Base-by-base conservation (phyloP, 176 grass and related monocot species). In the Avena sativa region DNA sequence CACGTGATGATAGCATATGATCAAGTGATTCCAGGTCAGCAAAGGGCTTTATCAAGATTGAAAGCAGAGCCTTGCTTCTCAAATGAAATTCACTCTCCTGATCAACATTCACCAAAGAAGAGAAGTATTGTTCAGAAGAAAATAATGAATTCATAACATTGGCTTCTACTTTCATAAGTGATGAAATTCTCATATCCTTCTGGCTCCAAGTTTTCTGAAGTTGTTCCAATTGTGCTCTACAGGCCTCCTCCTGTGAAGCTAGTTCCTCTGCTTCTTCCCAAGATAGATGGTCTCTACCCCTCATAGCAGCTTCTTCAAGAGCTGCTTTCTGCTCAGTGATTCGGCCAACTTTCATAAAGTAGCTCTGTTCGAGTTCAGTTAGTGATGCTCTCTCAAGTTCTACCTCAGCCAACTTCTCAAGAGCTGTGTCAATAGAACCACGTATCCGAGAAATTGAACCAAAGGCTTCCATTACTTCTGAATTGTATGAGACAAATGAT, bases 221-320 rank as follows among this genome's bases (percentile, higher is more conserved):
- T 81, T 94, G 93, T 38, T 98, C 92, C 84, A 98, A 87, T 82
- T 98, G 86, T 87, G 92, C 68, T 71, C 92, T 95, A 85, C 93
- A 98, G 68, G 94, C 87, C 89, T 98, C 96, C 91, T 95, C 96
- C 79, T 95, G 93, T 0, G 96, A 98, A 86, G 96, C 93, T 78
- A 98, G 84, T 85, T 98, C 96, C 80, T 98, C 96, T 79, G 96
- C 96, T 92, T 98, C 96, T 95, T 98, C 96, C 96, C 96, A 98
- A 83, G 96, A 98, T 65, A 98, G 84, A 88, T 98, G 90, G 83
- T 98, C 96, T 79, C 93, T 94, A 49, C 96, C 93, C 81, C 74
- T 92, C 15, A 73, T 59, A 67, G 93, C 96, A 89, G 93, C 96
- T 89, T 95, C 88, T 91, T 92, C 91, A 87, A 98, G 96, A 86